Percentiles rank a stretch among this genome's conserved stretches.
phyloP scores from a whole-genome alignment of 2,329 filamentous ascomycete species.

The Fusarium subtropicale region DNA sequence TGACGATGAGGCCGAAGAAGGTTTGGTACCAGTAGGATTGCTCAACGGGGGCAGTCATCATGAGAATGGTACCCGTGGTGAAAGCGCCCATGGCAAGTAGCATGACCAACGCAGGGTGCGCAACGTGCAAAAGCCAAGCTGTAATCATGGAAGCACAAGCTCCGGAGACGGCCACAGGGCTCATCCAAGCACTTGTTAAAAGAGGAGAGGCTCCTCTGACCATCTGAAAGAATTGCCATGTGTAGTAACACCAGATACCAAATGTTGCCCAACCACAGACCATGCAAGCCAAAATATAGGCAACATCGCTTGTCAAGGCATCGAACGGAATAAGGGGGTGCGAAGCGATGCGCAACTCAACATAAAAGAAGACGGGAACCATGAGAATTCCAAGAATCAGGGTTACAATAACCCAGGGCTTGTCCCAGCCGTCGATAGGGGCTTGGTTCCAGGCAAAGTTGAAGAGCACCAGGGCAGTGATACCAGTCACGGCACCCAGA shows the following conservation, averaged over 20 bases:
- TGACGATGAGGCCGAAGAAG: conserved; percentile 69
- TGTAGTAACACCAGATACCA: conserved; percentile 65
- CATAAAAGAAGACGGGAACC: conserved; percentile 65
- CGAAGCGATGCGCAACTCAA: conserved; percentile 62
- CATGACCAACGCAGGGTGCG: conserved; percentile 55
- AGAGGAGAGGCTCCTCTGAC: conserved; percentile 57
- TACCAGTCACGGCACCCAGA: conserved; percentile 57
- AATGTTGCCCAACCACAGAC: conserved; percentile 67
- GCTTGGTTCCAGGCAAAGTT: conserved; percentile 77
- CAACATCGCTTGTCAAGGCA: conserved; percentile 57
- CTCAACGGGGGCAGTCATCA: conserved; percentile 60
- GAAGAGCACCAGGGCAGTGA: conserved; percentile 68
- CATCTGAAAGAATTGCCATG: conserved; percentile 62
- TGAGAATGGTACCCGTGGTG: conserved; percentile 56
- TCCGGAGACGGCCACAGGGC: conserved; percentile 58
- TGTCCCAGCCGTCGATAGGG: conserved; percentile 67
- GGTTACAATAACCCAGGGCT: conserved; percentile 65
- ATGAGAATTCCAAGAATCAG: conserved; percentile 69
- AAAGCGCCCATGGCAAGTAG: conserved; percentile 59
- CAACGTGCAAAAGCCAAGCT: conserved; percentile 54
- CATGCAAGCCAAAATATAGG: conserved; percentile 68
- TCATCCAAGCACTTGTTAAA: conserved; percentile 58
- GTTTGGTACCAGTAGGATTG: conserved; percentile 74
- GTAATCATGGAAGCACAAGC: conserved; percentile 59
- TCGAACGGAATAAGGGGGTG: conserved; percentile 69